Percentiles rank a stretch among this genome's conserved stretches.
Conservation (phyloP, 2,329 filamentous ascomycete species). For the Phoma herbarum region DNA sequence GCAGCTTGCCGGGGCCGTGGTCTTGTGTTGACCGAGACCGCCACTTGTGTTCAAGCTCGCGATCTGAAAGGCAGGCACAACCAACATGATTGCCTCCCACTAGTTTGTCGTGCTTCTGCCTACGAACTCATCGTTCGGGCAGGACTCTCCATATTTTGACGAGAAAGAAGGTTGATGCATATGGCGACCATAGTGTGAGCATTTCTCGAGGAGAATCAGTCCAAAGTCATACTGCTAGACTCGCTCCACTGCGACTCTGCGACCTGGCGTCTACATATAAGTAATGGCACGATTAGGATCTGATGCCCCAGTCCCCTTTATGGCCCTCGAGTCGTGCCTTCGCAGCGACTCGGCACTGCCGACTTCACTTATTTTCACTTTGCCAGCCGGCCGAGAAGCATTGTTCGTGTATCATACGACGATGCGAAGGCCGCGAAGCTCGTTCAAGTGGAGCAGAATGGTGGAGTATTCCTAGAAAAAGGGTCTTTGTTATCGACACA, state of each 20-base stretch:
- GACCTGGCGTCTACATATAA: no score
- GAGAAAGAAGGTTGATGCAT: neutral
- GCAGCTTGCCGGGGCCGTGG: neutral
- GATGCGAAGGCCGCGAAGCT: neutral
- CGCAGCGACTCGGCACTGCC: neutral
- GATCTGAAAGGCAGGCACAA: neutral
- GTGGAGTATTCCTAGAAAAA: neutral
- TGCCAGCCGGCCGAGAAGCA: neutral
- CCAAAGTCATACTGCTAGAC: neutral
- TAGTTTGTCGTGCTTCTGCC: no score
- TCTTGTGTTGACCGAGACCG: neutral
- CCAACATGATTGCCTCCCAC: neutral
- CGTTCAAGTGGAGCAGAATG: neutral
- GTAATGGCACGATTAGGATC: no score
- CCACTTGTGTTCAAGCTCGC: neutral
- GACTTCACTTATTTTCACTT: neutral
- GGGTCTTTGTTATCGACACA: neutral
- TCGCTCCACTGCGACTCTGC: neutral
- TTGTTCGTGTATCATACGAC: neutral
- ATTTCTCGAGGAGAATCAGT: neutral
- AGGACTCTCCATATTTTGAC: neutral
- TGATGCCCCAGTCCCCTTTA: no score
- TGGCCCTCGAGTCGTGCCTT: no score
- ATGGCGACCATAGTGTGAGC: neutral
- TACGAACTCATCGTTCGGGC: no score